Base-by-base conservation (phyloP, 768 basidiomycete species). In the Cystofilobasidium bisporidii region DNA sequence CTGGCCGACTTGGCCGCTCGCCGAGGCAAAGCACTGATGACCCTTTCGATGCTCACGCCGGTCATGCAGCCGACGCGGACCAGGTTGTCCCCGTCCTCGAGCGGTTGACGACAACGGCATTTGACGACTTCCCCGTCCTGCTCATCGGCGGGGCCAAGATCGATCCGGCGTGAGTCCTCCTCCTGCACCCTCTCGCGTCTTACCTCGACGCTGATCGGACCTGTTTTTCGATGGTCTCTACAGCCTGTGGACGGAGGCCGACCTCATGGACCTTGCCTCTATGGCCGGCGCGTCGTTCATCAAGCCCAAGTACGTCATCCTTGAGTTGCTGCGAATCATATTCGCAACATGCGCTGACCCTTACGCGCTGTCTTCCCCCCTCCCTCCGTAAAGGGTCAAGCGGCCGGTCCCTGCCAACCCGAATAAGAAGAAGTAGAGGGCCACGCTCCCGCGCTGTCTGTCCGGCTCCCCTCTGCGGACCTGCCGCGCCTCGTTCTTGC, bases 41-140 rank as follows among this genome's bases (percentile, higher is more conserved):
- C n/a, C 26, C 53, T 14, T 4, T 38, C n/a, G 12, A 24, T 30
- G 45, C 43, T 5, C 11, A 38, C 40, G 18, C 9, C 15, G 33
- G 11, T 33, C 20, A 28, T 47, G 22, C 12, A 64, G 63, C 40
- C 28, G 63, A 64, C 63, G n/a, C 63, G 24, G 53, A 64, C 36
- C 53, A 41, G 11, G 38, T 56, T 10, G 41, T 64, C 5, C 63
- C 63, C 26, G 26, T 64, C 18, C 26, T 64, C 24, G 38, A 56
- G 28, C 36, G 63, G 11, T 40, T 64, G n/a, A 30, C 55, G 10
- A 26, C 10, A 17, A 40, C 40, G 24, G 17, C 38, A 24, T 24
- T 38, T 6, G 63, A 57, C 17, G n/a, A 55, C 15, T 40, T 64
- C 53, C 63, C 63, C 18, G 41, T 64, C 24, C 24, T 64, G 6